These are phyloP conservation scores for Cryphonectria carpinicola DNA, from an alignment of 2,329 filamentous ascomycete species.

Conservation along the genomic window DNA sequence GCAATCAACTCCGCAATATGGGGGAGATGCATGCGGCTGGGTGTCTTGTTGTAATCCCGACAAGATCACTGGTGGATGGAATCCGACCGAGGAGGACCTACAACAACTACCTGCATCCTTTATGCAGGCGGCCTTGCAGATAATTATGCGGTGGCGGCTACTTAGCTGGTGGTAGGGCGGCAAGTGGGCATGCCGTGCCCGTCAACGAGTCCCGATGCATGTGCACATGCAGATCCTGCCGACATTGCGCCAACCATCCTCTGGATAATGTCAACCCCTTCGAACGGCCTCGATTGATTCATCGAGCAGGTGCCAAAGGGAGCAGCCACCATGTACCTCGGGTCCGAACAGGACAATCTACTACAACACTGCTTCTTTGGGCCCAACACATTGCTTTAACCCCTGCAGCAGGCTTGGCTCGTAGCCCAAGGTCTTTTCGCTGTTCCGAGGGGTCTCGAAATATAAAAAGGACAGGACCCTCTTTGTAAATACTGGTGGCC, in stretches of 20 bases:
- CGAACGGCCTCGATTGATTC: neutral
- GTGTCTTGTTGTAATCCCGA: neutral
- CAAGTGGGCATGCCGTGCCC: neutral
- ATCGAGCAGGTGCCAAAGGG: neutral
- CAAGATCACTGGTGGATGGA: conserved; percentile 3
- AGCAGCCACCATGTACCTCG: neutral
- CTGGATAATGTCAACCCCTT: neutral
- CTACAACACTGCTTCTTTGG: neutral
- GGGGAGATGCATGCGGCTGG: neutral
- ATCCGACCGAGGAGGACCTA: neutral
- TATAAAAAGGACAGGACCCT: neutral
- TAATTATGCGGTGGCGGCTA: neutral
- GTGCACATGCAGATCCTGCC: neutral
- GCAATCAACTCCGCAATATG: neutral
- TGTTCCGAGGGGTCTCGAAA: neutral
- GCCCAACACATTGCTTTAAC: neutral
- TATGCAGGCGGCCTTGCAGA: neutral
- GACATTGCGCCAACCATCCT: neutral
- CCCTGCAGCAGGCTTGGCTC: neutral
- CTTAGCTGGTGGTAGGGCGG: neutral
- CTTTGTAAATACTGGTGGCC: neutral
- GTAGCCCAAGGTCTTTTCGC: neutral
- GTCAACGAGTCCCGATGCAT: neutral
- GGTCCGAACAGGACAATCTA: neutral
- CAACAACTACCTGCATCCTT: neutral